Percentiles rank a stretch among this genome's conserved stretches.
Conservation (phyloP, 192 early-diverging fungal genomes). For the Coemansia erecta region DNA sequence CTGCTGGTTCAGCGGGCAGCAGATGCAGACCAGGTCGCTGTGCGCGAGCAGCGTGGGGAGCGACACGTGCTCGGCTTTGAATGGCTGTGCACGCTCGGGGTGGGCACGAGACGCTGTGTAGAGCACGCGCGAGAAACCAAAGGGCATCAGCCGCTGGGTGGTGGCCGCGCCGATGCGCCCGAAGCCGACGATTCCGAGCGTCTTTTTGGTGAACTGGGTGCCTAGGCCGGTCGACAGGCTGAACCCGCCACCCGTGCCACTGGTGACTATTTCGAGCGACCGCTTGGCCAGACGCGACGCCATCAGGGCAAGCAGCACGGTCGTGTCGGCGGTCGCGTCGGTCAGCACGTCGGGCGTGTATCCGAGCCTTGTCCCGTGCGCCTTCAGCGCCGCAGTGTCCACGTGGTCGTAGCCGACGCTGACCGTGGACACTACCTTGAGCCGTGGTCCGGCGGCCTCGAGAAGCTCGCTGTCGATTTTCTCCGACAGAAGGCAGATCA, state of each 20-base stretch:
- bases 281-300: slow-evolving; percentile 68
- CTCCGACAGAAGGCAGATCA: slow-evolving; percentile 70
- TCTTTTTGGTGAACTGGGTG: slow-evolving; percentile 71
- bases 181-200: slow-evolving; percentile 80
- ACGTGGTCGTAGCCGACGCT: slow-evolving; percentile 86
- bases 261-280: slow-evolving; percentile 34
- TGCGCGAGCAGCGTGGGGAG: slow-evolving; percentile 61
- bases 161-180: slow-evolving; percentile 81
- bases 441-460: slow-evolving; percentile 59
- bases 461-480: slow-evolving; percentile 71
- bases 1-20: slow-evolving; percentile 69
- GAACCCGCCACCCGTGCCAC: slow-evolving; percentile 19
- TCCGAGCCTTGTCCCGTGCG: slow-evolving; percentile 57
- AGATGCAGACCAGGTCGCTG: slow-evolving; percentile 72
- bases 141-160: slow-evolving; percentile 65
- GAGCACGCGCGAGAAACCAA: slow-evolving; percentile 64
- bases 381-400: slow-evolving; percentile 53
- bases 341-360: slow-evolving; percentile 88
- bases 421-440: slow-evolving; percentile 74
- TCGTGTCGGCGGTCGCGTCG: slow-evolving; percentile 82
- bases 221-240: slow-evolving; percentile 53
- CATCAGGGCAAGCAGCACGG: slow-evolving; percentile 71
- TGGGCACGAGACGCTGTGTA: slow-evolving; percentile 63
- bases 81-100: slow-evolving; percentile 31
- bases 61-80: slow-evolving; percentile 54